These are phyloP conservation scores for Dictyostelium capitatum DNA, from an alignment of 78 protist species.

Conservation along the genomic window DNA sequence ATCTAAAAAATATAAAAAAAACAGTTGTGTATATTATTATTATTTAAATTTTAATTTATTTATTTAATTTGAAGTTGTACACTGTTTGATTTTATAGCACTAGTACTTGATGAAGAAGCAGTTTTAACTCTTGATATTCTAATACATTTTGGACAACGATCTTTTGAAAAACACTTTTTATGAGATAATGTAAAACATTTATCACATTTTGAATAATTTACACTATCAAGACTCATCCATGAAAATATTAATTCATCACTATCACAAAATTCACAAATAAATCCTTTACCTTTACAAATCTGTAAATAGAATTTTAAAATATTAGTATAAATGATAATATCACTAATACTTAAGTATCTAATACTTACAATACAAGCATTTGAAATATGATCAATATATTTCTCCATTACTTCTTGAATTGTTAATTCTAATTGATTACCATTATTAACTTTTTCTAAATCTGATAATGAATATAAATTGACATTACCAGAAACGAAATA, in stretches of 20 bases:
- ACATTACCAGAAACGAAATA: conserved; percentile 60
- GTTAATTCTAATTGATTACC: conserved; percentile 1
- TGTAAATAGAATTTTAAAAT: too few relatives aligned
- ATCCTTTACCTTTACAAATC: conserved; percentile 80
- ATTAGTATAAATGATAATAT: not conserved
- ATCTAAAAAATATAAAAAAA: too few relatives aligned
- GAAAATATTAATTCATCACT: conserved; percentile 64
- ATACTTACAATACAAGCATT: conserved; percentile 57
- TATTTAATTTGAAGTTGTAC: not conserved
- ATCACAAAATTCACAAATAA: conserved; percentile 69
- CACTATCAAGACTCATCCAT: conserved; percentile 71
- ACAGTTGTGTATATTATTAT: too few relatives aligned
- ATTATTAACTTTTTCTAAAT: conserved; percentile 26
- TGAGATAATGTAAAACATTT: conserved; percentile 65
- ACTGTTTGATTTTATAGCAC: not conserved
- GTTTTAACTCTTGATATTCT: conserved; percentile 36
- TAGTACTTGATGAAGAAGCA: not conserved
- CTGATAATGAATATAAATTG: conserved; percentile 44
- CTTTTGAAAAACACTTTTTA: conserved; percentile 30
- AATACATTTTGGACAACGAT: conserved; percentile 51
- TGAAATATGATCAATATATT: conserved; percentile 65
- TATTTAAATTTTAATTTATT: too few relatives aligned
- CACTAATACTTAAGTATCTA: too few relatives aligned
- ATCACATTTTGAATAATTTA: conserved; percentile 24
- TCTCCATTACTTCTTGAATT: conserved; percentile 16